Evolutionary conservation across 345 rosid genomes (phyloP).

Genomic region (Pistacia vera): DNA sequence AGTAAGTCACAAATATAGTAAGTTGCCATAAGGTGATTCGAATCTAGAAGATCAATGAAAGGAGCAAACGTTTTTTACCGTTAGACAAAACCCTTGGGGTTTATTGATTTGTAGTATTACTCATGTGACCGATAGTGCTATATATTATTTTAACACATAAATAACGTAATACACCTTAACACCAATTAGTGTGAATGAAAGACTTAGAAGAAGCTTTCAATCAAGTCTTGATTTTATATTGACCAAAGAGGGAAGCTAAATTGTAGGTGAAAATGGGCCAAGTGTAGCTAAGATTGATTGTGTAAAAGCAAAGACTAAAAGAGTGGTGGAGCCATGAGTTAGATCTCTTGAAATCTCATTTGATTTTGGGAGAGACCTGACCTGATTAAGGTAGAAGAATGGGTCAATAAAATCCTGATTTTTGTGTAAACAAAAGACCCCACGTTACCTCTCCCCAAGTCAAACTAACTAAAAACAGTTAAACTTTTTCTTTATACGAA

Average conservation of each 20-base stretch:
- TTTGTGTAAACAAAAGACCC: neutral
- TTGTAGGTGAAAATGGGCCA: neutral
- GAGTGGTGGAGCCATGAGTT: conserved; percentile 1
- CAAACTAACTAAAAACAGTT: conserved; percentile 23
- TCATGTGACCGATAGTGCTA: no score
- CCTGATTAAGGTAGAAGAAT: conserved; percentile 12
- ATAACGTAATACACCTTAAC: no score
- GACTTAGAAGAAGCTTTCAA: neutral
- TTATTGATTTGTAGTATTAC: no score
- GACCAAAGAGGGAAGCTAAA: conserved; percentile 3
- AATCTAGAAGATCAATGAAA: no score
- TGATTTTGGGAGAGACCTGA: conserved; percentile 14
- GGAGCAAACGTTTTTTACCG: no score
- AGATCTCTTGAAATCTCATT: conserved; percentile 7
- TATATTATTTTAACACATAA: no score
- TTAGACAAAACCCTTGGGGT: no score
- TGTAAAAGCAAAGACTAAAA: conserved; percentile 7
- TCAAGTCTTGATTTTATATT: neutral
- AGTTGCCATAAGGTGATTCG: no score
- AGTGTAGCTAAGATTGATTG: conserved; percentile 2
- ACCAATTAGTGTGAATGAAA: neutral
- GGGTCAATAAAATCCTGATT: conserved; percentile 12
- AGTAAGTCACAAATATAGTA: no score
- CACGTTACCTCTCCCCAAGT: conserved; percentile 3
- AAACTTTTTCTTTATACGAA: neutral